Conservation (phyloP, 1,284 basidiomycete genomes). For the Ceratorhiza oryzae-sativae region DNA sequence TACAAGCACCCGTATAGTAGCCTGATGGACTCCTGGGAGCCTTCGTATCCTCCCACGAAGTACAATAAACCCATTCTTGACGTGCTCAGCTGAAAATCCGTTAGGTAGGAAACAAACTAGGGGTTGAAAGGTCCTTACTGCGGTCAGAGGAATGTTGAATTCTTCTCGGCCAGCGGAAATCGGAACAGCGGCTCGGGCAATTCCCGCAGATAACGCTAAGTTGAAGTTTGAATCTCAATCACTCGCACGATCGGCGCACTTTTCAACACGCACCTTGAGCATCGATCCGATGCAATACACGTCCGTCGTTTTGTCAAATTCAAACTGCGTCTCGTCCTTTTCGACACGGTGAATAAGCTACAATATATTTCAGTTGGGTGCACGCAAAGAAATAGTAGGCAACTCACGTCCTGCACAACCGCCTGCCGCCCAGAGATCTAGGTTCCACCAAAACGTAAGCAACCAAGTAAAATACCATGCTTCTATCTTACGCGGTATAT, state of each 20-base stretch:
- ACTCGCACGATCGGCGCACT: not conserved
- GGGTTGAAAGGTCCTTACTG: slow-evolving; percentile 55
- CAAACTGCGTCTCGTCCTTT: slow-evolving; percentile 84
- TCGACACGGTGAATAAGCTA: slow-evolving; percentile 90
- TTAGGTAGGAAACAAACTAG: slow-evolving; percentile 27
- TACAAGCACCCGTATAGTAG: slow-evolving; percentile 84
- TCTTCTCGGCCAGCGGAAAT: slow-evolving; percentile 41
- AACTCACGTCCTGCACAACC: slow-evolving; percentile 75
- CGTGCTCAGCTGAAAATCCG: slow-evolving; percentile 65
- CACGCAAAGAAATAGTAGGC: slow-evolving; percentile 20
- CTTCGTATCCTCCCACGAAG: slow-evolving; percentile 83
- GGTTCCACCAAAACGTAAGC: slow-evolving; percentile 36
- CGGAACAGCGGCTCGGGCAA: slow-evolving; percentile 52
- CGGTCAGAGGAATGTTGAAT: slow-evolving; percentile 70
- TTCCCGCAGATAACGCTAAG: slow-evolving; percentile 84
- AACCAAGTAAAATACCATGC: not conserved
- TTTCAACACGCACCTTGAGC: slow-evolving; percentile 70
- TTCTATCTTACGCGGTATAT: slow-evolving; percentile 72
- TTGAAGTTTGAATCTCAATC: not conserved
- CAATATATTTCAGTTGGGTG: slow-evolving; percentile 29
- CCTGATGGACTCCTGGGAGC: slow-evolving; percentile 86
- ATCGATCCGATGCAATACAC: slow-evolving; percentile 89
- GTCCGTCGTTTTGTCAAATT: slow-evolving; percentile 78
- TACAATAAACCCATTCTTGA: slow-evolving; percentile 72
- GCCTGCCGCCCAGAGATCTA: slow-evolving; percentile 87